phyloP scores from a whole-genome alignment of 1,284 basidiomycete species.

The Heterobasidion irregulare region DNA sequence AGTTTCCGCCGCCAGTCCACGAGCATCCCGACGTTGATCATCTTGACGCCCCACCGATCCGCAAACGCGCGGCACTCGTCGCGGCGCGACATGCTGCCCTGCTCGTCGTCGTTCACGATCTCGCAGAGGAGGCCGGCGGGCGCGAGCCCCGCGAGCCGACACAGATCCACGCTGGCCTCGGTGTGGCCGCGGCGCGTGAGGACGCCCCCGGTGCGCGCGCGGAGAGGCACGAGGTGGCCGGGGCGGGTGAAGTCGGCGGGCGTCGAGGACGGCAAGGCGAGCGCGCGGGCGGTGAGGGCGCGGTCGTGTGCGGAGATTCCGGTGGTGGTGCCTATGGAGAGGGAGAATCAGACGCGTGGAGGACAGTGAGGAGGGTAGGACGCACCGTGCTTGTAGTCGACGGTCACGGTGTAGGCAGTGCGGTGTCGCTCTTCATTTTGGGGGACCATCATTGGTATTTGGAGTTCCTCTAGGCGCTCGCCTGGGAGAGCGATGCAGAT shows the following conservation, averaged over 20 bases:
- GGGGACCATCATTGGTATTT: conserved; percentile 91
- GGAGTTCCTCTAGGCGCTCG: conserved; percentile 70
- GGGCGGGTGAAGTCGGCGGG: conserved; percentile 86
- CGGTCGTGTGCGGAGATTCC: conserved; percentile 98
- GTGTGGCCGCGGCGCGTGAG: conserved; percentile 88
- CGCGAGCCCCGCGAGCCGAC: conserved; percentile 70
- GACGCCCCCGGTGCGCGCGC: conserved; percentile 82
- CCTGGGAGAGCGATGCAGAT: conserved; percentile 86
- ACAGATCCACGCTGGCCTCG: conserved; percentile 87
- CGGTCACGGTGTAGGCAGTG: conserved; percentile 96
- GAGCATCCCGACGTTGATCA: conserved; percentile 89
- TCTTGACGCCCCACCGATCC: conserved; percentile 84
- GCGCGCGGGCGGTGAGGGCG: conserved; percentile 76
- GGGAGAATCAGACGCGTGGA: not conserved
- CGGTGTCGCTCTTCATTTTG: conserved; percentile 87
- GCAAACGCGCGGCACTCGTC: conserved; percentile 93
- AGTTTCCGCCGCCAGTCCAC: conserved; percentile 28
- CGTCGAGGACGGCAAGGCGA: conserved; percentile 53
- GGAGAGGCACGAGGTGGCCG: conserved; percentile 92
- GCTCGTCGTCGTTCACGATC: conserved; percentile 87
- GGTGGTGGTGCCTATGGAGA: conserved; percentile 72
- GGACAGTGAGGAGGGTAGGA: conserved; percentile 4
- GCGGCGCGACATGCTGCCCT: conserved; percentile 91
- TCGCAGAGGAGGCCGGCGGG: conserved; percentile 89
- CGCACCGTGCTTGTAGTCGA: conserved; percentile 85